A percentile compares a stretch with the other conserved stretches of the same genome.
Conservation (phyloP, 768 basidiomycete species). For the Lactifluus volemus region DNA sequence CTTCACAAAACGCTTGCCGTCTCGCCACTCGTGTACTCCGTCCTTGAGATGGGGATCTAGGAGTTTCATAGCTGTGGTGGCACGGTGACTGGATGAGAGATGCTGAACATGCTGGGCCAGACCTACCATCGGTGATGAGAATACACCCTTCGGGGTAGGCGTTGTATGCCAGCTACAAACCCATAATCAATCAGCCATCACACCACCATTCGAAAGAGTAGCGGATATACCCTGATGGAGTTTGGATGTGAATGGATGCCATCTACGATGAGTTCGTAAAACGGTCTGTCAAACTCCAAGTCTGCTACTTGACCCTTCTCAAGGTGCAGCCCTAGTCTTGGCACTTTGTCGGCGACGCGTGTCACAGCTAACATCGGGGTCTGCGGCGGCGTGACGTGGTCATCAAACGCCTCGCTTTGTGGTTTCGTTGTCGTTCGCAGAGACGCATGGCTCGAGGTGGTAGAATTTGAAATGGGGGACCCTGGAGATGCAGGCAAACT, state of each 20-base stretch:
- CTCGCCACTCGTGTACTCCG: conserved; percentile 83
- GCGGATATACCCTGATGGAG: conserved; percentile 61
- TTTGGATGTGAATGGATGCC: conserved; percentile 89
- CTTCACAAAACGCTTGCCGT: conserved; percentile 72
- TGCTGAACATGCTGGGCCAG: neutral
- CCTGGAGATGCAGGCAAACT: conserved; percentile 12
- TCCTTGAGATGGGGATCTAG: conserved; percentile 79
- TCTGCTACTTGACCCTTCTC: conserved; percentile 43
- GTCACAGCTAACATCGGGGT: conserved; percentile 32
- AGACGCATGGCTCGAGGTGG: neutral
- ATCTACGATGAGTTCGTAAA: conserved; percentile 85
- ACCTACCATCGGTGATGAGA: conserved; percentile 79
- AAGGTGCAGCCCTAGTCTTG: conserved; percentile 27
- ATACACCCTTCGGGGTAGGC: conserved; percentile 80
- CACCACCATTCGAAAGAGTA: neutral
- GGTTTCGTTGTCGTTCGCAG: conserved; percentile 19
- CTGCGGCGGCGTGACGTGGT: conserved; percentile 46
- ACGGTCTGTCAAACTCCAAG: conserved; percentile 54
- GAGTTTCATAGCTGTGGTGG: conserved; percentile 62
- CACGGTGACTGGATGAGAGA: neutral
- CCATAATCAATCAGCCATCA: neutral
- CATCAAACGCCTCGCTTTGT: conserved; percentile 48
- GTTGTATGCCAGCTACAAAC: conserved; percentile 65
- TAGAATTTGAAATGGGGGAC: neutral
- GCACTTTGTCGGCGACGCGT: neutral